A percentile compares a stretch with the other conserved stretches of the same genome.
These are phyloP conservation scores for Stagonosporopsis vannaccii DNA, from an alignment of 2,329 filamentous ascomycete genomes.

Conservation along the genomic window DNA sequence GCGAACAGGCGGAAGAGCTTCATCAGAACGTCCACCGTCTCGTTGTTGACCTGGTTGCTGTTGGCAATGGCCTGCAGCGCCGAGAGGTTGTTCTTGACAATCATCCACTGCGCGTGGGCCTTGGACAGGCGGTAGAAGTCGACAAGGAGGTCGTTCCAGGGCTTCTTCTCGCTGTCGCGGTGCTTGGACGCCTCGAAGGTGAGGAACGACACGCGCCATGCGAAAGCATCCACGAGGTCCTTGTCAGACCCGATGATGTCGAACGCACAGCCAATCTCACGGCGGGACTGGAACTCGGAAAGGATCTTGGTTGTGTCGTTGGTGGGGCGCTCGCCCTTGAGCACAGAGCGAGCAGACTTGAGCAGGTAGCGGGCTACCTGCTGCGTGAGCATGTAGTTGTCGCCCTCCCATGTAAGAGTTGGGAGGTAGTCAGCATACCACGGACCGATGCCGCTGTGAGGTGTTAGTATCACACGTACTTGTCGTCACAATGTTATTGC, in stretches of 20 bases:
- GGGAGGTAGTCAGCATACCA: conserved; percentile 81
- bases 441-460: conserved; percentile 68
- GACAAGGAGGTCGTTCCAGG: conserved; percentile 77
- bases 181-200: conserved; percentile 79
- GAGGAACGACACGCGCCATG: conserved; percentile 76
- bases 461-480: conserved; percentile 17
- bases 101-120: conserved; percentile 77
- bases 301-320: conserved; percentile 76
- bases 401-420: conserved; percentile 75
- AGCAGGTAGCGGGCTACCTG: conserved; percentile 79
- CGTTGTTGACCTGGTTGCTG: conserved; percentile 62
- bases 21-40: conserved; percentile 66
- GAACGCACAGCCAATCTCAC: conserved; percentile 75
- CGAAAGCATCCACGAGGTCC: conserved; percentile 76
- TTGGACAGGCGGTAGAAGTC: conserved; percentile 80
- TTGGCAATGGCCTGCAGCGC: conserved; percentile 65
- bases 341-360: conserved; percentile 75
- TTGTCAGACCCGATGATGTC: conserved; percentile 74
- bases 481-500: too few species aligned
- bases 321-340: conserved; percentile 68
- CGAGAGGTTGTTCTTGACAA: conserved; percentile 81
- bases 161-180: conserved; percentile 75
- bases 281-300: conserved; percentile 67
- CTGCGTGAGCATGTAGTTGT: conserved; percentile 84
- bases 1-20: conserved; percentile 72